A percentile compares a stretch with the other conserved stretches of the same genome.
Conservation (phyloP, 148 eudicot genomes). For the Cornus florida region DNA sequence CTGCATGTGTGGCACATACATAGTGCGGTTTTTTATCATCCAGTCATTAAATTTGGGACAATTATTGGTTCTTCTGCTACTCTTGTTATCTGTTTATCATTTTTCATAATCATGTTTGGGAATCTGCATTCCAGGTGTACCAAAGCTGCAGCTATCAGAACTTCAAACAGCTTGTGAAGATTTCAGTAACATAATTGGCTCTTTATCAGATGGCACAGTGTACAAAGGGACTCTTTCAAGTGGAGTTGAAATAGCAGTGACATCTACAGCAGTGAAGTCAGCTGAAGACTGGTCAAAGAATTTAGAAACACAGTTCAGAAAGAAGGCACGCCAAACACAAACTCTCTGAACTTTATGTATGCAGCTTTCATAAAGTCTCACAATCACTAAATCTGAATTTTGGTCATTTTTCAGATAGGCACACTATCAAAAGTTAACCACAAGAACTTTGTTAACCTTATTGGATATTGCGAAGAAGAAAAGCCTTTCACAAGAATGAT, state of each 20-base stretch:
- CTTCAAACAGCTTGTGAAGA: slow-evolving; percentile 88
- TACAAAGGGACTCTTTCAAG: slow-evolving; percentile 89
- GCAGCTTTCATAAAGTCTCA: not conserved
- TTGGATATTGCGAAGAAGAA: slow-evolving; percentile 87
- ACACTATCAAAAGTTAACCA: slow-evolving; percentile 82
- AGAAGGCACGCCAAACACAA: slow-evolving; percentile 49
- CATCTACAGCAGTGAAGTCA: slow-evolving; percentile 57
- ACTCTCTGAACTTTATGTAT: not conserved
- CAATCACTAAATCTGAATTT: slow-evolving; percentile 4
- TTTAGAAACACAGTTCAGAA: slow-evolving; percentile 64
- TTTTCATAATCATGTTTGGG: not conserved
- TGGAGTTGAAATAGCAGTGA: slow-evolving; percentile 89
- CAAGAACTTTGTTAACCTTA: slow-evolving; percentile 91
- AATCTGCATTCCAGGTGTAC: slow-evolving; percentile 58
- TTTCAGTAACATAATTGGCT: slow-evolving; percentile 81
- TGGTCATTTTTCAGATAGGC: slow-evolving; percentile 54
- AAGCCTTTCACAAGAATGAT: slow-evolving; percentile 92
- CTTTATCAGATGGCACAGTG: slow-evolving; percentile 56
- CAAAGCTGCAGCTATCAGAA: slow-evolving; percentile 74
- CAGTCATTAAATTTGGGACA: not conserved
- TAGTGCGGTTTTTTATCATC: not conserved
- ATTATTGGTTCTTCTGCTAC: not conserved
- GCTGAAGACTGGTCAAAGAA: slow-evolving; percentile 62
- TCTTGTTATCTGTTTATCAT: not conserved
- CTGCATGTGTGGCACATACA: not conserved